Evolutionary conservation across 1,139 yeast genomes (phyloP).

Genomic region (Kodamaea sp.): DNA sequence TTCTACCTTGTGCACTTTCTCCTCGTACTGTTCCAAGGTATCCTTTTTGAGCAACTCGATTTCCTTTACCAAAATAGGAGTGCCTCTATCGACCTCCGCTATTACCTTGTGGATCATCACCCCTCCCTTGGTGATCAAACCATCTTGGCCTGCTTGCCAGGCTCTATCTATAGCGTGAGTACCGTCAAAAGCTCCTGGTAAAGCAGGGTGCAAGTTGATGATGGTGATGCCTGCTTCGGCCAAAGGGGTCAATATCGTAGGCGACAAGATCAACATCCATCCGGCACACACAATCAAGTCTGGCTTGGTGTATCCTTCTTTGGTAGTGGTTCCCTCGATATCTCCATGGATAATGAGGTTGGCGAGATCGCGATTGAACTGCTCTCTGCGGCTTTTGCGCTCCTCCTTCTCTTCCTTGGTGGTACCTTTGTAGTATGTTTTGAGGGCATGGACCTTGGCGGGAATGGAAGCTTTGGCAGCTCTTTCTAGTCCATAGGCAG

Average conservation of each 20-base stretch:
- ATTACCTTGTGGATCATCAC: conserved; percentile 96
- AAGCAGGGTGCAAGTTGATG: conserved; percentile 92
- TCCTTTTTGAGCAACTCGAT: conserved; percentile 71
- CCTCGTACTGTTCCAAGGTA: conserved; percentile 74
- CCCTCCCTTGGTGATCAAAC: conserved; percentile 78
- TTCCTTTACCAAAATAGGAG: conserved; percentile 81
- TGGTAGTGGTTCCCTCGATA: conserved; percentile 23
- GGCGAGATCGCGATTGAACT: conserved; percentile 79
- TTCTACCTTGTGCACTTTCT: conserved; percentile 80
- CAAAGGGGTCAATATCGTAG: conserved; percentile 69
- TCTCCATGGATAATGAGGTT: conserved; percentile 56
- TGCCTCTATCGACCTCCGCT: conserved; percentile 91
- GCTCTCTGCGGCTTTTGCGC: conserved; percentile 62
- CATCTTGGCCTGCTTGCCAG: conserved; percentile 90
- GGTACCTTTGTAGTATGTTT: conserved; percentile 70
- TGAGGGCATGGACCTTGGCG: conserved; percentile 68
- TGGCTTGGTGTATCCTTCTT: conserved; percentile 51
- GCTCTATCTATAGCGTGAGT: conserved; percentile 96
- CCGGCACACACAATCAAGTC: conserved; percentile 95
- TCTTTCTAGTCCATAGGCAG: conserved; percentile 82
- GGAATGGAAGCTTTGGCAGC: conserved; percentile 72
- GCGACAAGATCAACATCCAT: conserved; percentile 92
- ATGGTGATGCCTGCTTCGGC: conserved; percentile 66
- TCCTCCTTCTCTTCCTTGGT: conserved; percentile 62
- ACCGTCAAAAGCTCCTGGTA: conserved; percentile 96